Evolutionary conservation across 208 protist species (phyloP).

Genomic region (Crithidia bombi): DNA sequence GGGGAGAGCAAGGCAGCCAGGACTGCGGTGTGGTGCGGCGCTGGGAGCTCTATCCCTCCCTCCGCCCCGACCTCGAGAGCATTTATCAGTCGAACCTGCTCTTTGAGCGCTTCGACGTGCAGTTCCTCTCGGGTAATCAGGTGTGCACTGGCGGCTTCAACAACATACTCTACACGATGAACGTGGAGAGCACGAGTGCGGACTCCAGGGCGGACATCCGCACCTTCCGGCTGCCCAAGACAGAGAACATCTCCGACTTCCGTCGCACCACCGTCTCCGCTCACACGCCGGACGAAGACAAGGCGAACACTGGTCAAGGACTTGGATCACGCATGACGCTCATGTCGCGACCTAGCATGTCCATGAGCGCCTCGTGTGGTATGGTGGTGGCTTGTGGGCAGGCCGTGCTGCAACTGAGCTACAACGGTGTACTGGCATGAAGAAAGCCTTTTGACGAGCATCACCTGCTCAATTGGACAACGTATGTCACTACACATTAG

Average conservation of each 20-base stretch:
- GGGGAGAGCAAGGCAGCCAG: neutral
- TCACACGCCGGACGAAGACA: constrained; percentile 18
- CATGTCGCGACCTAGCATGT: constrained; percentile 58
- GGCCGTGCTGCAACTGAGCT: constrained; percentile 76
- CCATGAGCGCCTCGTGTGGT: constrained; percentile 55
- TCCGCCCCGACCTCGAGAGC: constrained; percentile 63
- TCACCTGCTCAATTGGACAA: neutral
- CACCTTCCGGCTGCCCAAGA: constrained; percentile 55
- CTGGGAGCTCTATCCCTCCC: constrained; percentile 81
- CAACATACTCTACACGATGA: constrained; percentile 70
- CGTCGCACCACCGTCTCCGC: constrained; percentile 36
- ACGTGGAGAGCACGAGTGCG: constrained; percentile 39
- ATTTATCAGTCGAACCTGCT: constrained; percentile 71
- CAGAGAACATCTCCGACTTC: constrained; percentile 42
- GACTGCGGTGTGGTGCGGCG: constrained; percentile 51
- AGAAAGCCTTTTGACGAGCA: neutral
- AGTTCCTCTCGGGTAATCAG: constrained; percentile 65
- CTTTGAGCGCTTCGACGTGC: constrained; percentile 74
- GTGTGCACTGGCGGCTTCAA: constrained; percentile 81
- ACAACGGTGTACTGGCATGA: constrained; percentile 32
- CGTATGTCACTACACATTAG: neutral
- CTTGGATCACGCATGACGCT: constrained; percentile 62
- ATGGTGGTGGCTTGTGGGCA: constrained; percentile 73
- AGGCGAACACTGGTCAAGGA: constrained; percentile 25
- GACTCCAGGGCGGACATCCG: constrained; percentile 32